Evolutionary conservation across 805 yeast genomes (phyloP).

Genomic region (Candida germanica): DNA sequence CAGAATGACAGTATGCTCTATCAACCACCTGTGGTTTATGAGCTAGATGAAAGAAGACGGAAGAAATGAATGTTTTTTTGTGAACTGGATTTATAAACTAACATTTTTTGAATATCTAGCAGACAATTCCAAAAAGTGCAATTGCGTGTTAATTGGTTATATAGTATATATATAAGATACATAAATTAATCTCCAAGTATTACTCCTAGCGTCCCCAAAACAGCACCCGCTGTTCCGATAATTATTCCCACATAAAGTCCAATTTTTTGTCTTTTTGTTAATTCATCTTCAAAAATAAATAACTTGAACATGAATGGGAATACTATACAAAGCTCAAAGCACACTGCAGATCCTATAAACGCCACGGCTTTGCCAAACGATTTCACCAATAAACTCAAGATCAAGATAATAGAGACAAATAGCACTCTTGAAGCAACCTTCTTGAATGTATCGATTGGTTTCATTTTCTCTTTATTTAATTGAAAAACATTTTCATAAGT

Average conservation of each 20-base stretch:
- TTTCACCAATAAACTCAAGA: conserved; percentile 28
- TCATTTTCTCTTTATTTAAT: conserved; percentile 3
- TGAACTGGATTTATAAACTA: conserved; percentile 10
- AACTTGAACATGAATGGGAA: conserved; percentile 38
- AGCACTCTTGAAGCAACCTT: conserved; percentile 17
- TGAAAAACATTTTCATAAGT: conserved; percentile 30
- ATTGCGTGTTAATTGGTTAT: no score
- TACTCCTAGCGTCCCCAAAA: conserved; percentile 7
- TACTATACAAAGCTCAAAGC: conserved; percentile 39
- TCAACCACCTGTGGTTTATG: conserved; percentile 23
- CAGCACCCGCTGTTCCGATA: conserved; percentile 1
- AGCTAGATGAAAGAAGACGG: conserved; percentile 9
- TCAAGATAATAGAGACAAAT: conserved; percentile 21
- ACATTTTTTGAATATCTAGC: no score
- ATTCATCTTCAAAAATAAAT: conserved; percentile 20
- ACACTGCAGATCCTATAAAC: conserved; percentile 40
- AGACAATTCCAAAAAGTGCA: no score
- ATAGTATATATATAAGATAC: not conserved
- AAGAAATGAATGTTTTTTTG: conserved; percentile 3
- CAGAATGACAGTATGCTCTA: conserved; percentile 59
- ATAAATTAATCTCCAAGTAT: conserved; percentile 1
- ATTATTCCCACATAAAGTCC: conserved; percentile 4
- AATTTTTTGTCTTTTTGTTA: conserved; percentile 10
- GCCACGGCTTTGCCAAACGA: conserved; percentile 42
- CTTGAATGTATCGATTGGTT: conserved; percentile 1